These are phyloP conservation scores for Tanacetum coccineum DNA, from an alignment of 129 eudicot species.

Conservation along the genomic window DNA sequence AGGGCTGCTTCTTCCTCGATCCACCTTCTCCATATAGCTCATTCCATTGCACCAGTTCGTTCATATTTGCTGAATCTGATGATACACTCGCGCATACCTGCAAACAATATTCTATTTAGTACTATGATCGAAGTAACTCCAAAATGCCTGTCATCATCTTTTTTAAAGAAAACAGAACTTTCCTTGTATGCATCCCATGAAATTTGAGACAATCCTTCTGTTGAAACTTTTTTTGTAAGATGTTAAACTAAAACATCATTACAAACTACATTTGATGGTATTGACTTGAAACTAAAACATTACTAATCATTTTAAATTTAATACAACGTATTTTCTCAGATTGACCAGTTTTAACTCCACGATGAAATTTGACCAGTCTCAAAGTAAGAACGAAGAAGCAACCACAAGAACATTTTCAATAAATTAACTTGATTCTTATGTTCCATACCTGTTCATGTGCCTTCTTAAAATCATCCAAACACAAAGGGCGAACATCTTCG, in stretches of 20 bases:
- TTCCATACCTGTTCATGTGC: slow-evolving; percentile 10
- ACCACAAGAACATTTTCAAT: no score
- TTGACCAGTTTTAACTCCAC: no score
- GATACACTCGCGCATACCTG: slow-evolving; percentile 86
- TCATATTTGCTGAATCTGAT: slow-evolving; percentile 68
- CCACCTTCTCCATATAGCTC: slow-evolving; percentile 82
- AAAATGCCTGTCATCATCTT: background rate
- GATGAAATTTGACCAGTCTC: no score
- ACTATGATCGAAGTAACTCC: background rate
- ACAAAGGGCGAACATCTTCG: slow-evolving; percentile 42
- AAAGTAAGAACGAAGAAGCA: no score
- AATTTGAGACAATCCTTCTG: background rate
- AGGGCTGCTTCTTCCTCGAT: slow-evolving; percentile 59
- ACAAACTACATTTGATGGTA: no score
- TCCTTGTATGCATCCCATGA: background rate
- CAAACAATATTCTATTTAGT: slow-evolving; percentile 1
- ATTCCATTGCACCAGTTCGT: slow-evolving; percentile 68
- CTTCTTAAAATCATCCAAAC: slow-evolving; percentile 35
- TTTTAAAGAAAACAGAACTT: background rate
- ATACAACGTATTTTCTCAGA: no score
- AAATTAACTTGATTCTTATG: background rate
- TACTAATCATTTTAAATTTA: no score
- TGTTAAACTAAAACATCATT: no score
- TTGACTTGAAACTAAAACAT: no score
- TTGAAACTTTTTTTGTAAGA: background rate